Base-by-base conservation (phyloP, 345 rosid species). In the Noccaea caerulescens region DNA sequence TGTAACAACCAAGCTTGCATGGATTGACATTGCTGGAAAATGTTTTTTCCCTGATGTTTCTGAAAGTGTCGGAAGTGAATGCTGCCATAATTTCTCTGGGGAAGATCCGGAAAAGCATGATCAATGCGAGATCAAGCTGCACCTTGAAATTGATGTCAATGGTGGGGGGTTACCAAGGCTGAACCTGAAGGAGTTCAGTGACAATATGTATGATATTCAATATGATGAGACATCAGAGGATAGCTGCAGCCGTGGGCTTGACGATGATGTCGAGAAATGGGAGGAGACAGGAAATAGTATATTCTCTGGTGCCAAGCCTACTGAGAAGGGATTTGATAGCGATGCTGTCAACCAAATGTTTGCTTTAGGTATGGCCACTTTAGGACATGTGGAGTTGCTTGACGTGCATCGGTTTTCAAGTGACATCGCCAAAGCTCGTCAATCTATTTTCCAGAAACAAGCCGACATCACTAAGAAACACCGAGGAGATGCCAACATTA, bases 11-110 rank as follows among this genome's bases (percentile, higher is more conserved):
- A 84, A 86, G 4, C 83, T 94, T 72, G 95, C 99, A 57, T 94
- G 99, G 99, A 94, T 91, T 76, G 99, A 91, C 72, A 93, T 87
- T 68, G 82, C 84, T 33, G 96, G 84, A 37, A 57, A 77, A 27
- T 87, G 93, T 65, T 94, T 91, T 68, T 94, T 94, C 33, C 99
- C 99, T 0, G 95, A 91, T 66, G 69, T 63, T 39, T 77, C 76
- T 74, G 84, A 73, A 20, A 62, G 9, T 20, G 76, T 74, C 25
- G 82, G 51, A 63, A 46, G 18, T 8, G 75, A 75, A 10, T 76
- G 78, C 63, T 86, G 84, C 47, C 76, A 76, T 20, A 76, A 62
- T 63, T 76, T 68, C 13, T 60, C 39, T 75, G 77, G 33, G 18
- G 69, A 78, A 33, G 82, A 76, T 58, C 69, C 66, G 13, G 83